These are phyloP conservation scores for Aspergillus diversus DNA, from an alignment of 495 filamentous ascomycete genomes.

Conservation along the genomic window DNA sequence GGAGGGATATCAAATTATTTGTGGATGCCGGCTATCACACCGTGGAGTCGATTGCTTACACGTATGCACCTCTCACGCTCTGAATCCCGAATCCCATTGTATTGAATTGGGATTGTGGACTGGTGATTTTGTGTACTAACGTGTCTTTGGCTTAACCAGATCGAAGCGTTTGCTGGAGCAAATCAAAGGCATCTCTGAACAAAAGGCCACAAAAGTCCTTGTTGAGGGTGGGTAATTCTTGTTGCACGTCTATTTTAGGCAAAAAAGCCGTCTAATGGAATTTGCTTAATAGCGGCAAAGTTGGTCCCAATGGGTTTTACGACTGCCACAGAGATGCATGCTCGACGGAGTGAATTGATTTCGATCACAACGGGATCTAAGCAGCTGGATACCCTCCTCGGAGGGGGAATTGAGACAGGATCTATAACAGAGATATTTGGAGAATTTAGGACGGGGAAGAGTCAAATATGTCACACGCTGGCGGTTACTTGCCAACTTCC, in stretches of 20 bases:
- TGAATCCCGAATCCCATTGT: neutral
- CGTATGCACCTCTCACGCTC: constrained; percentile 44
- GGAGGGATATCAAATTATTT: constrained; percentile 89
- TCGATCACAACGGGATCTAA: constrained; percentile 98
- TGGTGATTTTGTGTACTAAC: neutral
- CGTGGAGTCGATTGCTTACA: constrained; percentile 93
- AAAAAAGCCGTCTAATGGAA: constrained; percentile 4
- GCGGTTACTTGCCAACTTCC: constrained; percentile 96
- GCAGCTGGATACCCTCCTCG: constrained; percentile 91
- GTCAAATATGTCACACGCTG: constrained; percentile 97
- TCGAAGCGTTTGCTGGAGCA: constrained; percentile 84
- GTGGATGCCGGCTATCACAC: constrained; percentile 93
- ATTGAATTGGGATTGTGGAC: neutral
- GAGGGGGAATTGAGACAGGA: constrained; percentile 93
- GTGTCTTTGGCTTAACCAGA: constrained; percentile 36
- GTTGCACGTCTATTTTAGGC: constrained; percentile 12
- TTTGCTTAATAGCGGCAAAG: constrained; percentile 70
- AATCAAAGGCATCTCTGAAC: constrained; percentile 96
- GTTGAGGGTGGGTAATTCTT: constrained; percentile 69
- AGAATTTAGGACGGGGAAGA: constrained; percentile 97
- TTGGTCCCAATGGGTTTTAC: constrained; percentile 98
- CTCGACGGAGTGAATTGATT: constrained; percentile 91
- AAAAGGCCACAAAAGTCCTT: constrained; percentile 93
- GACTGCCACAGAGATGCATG: constrained; percentile 99
- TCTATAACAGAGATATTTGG: constrained; percentile 99